Percentiles rank a stretch among this genome's conserved stretches.
These are phyloP conservation scores for Zygosaccharomyces kombuchaensis DNA, from an alignment of 805 yeast species.

Conservation along the genomic window DNA sequence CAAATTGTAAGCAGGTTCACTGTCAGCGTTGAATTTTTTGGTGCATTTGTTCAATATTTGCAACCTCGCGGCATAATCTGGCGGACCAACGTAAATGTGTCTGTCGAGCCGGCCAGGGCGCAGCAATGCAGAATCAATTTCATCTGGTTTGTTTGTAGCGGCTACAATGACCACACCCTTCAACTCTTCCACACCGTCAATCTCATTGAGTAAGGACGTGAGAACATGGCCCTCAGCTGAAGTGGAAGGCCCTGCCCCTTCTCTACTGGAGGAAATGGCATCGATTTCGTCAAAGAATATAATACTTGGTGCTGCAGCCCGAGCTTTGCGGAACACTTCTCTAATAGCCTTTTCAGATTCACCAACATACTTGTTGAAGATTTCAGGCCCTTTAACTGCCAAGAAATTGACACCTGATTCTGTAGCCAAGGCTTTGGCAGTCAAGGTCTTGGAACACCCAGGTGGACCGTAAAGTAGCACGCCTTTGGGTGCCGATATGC, in stretches of 20 bases:
- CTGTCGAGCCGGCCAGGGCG: slow-evolving; percentile 96
- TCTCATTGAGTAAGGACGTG: slow-evolving; percentile 87
- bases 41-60: slow-evolving; percentile 74
- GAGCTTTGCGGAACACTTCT: slow-evolving; percentile 86
- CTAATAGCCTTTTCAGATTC: slow-evolving; percentile 92
- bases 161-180: slow-evolving; percentile 92
- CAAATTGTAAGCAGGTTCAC: slow-evolving; percentile 43
- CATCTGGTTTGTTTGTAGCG: slow-evolving; percentile 93
- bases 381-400: slow-evolving; percentile 96
- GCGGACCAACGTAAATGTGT: slow-evolving; percentile 89
- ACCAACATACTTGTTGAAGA: slow-evolving; percentile 92
- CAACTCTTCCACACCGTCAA: slow-evolving; percentile 94
- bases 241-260: slow-evolving; percentile 55
- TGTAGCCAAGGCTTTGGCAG: slow-evolving; percentile 93
- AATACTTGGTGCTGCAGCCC: slow-evolving; percentile 93
- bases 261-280: slow-evolving; percentile 79
- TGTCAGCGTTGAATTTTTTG: slow-evolving; percentile 52
- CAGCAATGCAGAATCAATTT: slow-evolving; percentile 85
- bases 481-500: slow-evolving; percentile 90
- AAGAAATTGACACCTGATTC: slow-evolving; percentile 91
- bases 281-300: slow-evolving; percentile 96
- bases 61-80: slow-evolving; percentile 72
- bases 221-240: slow-evolving; percentile 79
- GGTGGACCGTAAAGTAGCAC: slow-evolving; percentile 95
- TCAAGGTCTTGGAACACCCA: slow-evolving; percentile 92